Base-by-base conservation (phyloP, 2,329 filamentous ascomycete genomes). In the Cryphonectria naterciae region DNA sequence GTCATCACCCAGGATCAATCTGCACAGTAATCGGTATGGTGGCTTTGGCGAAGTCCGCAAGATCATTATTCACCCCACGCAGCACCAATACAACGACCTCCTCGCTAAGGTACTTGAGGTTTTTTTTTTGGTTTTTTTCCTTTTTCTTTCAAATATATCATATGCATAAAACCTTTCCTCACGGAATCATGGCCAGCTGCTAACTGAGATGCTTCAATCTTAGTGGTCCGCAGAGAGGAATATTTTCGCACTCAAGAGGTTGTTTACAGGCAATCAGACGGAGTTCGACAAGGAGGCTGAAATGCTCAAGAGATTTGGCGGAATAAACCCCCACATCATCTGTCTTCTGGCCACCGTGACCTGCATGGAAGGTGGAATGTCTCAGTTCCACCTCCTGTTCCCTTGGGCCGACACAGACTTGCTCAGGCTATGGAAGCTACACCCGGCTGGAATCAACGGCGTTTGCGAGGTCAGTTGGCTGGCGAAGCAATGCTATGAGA, bases 391-490 rank as follows among this genome's bases (percentile, higher is more conserved):
- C 13, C 25, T 56, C 1, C 19, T 56, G 3, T 56, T 56, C 25
- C 52, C 52, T 56, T 56, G 52, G 52, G 52, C 52, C 13, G 52
- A 56, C 25, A 56, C 52, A 28, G 52, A 56, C 25, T 28, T 56
- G 15, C 52, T 56, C n/a, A 56, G 52, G 52, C 15, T 56, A 13
- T 56, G 52, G 52, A 28, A 25, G n/a, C n/a, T 5, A 15, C 25
- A 32, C 5, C 52, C 52, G 5, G 11, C 10, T 15, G 52, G 52
- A 28, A 28, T 28, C 3, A 11, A 15, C 4, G 15, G 25, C 15
- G 25, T 28, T 15, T 28, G 4, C 6, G 6, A 11, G 15, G 13
- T 56, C 25, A 25, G n/a, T 13, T 15, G 11, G 52, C 52, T 56
- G 25, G 52, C 52, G 1, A 15, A 28, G 25, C 52, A 56, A 56